Base-by-base conservation (phyloP, 2,329 filamentous ascomycete species). In the Cercospora sp. region DNA sequence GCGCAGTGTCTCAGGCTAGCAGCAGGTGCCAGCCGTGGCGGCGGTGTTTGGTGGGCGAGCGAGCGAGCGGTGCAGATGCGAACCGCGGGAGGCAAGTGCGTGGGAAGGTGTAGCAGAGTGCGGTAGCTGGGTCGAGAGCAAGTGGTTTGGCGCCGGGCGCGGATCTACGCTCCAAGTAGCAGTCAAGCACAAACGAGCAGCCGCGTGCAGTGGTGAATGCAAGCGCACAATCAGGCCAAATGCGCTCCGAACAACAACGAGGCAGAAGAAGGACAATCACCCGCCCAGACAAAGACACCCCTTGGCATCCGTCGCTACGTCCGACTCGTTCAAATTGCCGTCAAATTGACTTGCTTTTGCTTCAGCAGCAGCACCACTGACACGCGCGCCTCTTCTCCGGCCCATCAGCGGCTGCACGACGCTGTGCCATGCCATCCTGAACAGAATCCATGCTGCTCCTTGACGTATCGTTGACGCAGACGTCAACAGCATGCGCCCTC, bases 1-100 rank as follows among this genome's bases (percentile, higher is more conserved):
- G 51, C 9, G 43, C 18, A 51, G n/a, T 13, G 62, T 34, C 51
- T 64, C 62, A 58, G n/a, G 34, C 51, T 57, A 55, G 32, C 51
- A 26, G 45, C 21, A 24, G 34, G 21, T 32, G 24, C 60, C 32
- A 62, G 21, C 45, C 26, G 61, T 63, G 45, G 61, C 30, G 30
- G 61, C 61, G 61, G 61, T 63, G 61, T 18, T 45, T 3, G 45
- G 61, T 13, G 13, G 5, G 34, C 34, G 34, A 4, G 32, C 32
- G 32, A 37, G 30, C 40, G 24, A 34, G 37, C 40, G 60, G 51
- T 64, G 62, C 51, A 43, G 32, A 45, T 64, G 45, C 30, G 32
- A 55, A 64, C 49, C 49, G 61, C n/a, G n/a, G 43, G 21, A 45
- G 61, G 49, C 18, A 8, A 37, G 18, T n/a, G 34, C n/a, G 43